Evolutionary conservation across 164 flowering plant genomes (phyloP), one percentile per base, ranked within the genome.

Genomic region (Houttuynia cordata): DNA sequence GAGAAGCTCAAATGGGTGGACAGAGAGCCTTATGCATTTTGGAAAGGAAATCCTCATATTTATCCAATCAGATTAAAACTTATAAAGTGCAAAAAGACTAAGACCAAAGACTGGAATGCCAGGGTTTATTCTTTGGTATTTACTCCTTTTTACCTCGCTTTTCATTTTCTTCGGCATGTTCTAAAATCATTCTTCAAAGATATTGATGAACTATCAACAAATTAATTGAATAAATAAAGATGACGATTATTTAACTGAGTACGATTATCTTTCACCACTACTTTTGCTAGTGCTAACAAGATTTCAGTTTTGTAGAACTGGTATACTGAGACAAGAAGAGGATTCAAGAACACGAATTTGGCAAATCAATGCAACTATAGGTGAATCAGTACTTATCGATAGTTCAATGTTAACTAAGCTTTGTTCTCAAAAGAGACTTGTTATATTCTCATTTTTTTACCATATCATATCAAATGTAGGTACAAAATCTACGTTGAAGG

Each of bases 401-500:
- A n/a, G n/a, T n/a, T n/a, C n/a, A n/a, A n/a, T n/a, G n/a, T n/a
- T n/a, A n/a, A n/a, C n/a, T n/a, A n/a, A n/a, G n/a, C n/a, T n/a
- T n/a, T n/a, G n/a, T n/a, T n/a, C n/a, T n/a, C n/a, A n/a, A n/a
- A n/a, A n/a, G n/a, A n/a, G n/a, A n/a, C n/a, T n/a, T n/a, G n/a
- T n/a, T n/a, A n/a, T n/a, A n/a, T n/a, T n/a, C n/a, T n/a, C n/a
- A n/a, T n/a, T n/a, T n/a, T n/a, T n/a, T n/a, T n/a, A n/a, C n/a
- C n/a, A n/a, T 53, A 15, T 18, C 13, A 62, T 52, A 53, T 15
- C 17, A 10, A 9, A 30, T 49, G 25, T 47, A 85, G 87, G 63
- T 84, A 82, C 37, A 83, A 84, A 70, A 80, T 84, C 14, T 84
- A 82, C 24, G 67, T 76, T 0, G 94, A 84, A 76, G 94, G 94